Conservation (phyloP, 805 yeast species). For the Kodamaea neixiangensis region DNA sequence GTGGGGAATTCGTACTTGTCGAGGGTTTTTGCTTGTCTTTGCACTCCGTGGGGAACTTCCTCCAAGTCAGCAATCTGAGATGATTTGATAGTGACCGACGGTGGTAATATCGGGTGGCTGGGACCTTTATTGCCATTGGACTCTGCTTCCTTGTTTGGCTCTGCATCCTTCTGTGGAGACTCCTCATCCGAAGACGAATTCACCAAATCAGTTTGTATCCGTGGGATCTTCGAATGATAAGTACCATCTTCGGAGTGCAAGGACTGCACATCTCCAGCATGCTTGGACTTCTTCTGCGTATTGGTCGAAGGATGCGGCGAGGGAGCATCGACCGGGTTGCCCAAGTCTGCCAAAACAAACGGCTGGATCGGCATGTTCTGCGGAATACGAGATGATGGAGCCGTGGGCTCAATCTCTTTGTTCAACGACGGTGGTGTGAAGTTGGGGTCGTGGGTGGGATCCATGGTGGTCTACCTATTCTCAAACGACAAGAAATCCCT, state of each 20-base stretch:
- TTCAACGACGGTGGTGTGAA: slow-evolving; percentile 81
- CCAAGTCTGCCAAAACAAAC: slow-evolving; percentile 72
- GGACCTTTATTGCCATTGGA: slow-evolving; percentile 8
- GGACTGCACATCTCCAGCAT: slow-evolving; percentile 10
- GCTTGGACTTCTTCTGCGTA: slow-evolving; percentile 9
- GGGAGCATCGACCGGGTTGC: slow-evolving; percentile 74
- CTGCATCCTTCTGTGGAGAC: background rate
- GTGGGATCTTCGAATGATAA: slow-evolving; percentile 48
- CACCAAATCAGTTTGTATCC: slow-evolving; percentile 56
- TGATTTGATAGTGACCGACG: slow-evolving; percentile 48
- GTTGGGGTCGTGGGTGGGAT: slow-evolving; percentile 89
- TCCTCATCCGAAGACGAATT: slow-evolving; percentile 48
- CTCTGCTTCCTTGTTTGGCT: background rate
- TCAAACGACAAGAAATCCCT: background rate
- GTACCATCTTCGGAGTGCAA: slow-evolving; percentile 15
- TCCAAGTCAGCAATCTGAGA: slow-evolving; percentile 89
- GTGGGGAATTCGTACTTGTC: slow-evolving; percentile 80
- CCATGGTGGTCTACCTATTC: slow-evolving; percentile 52
- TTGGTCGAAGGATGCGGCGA: slow-evolving; percentile 48
- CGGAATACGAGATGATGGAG: slow-evolving; percentile 71
- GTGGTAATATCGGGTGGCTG: slow-evolving; percentile 31
- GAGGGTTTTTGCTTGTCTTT: slow-evolving; percentile 76
- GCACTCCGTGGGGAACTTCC: slow-evolving; percentile 94
- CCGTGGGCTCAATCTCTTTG: slow-evolving; percentile 60
- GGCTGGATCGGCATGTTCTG: slow-evolving; percentile 76